Base-by-base conservation (phyloP, 73 alveolate genomes). In the Loxodes magnus region DNA sequence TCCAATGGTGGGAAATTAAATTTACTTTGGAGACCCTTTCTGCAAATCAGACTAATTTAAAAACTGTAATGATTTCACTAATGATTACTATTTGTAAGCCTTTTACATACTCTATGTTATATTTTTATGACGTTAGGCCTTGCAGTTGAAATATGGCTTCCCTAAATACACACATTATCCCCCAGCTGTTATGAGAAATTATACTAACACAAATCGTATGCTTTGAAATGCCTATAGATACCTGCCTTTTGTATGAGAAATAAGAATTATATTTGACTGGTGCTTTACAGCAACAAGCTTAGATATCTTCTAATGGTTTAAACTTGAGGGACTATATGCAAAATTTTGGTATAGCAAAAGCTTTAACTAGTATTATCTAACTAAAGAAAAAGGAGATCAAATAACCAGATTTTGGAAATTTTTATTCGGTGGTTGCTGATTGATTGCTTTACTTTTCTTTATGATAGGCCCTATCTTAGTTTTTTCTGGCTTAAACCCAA, bases 201-300 rank as follows among this genome's bases (percentile, higher is more conserved):
- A 79, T 2, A 51, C 51, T 74, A 34, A 46, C 24, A 46, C 68
- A 26, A 61, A 52, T 37, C 49, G 44, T 43, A 43, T 61, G 69
- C 79, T 64, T 43, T 84, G 80, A 58, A 84, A 84, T 60, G 69
- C 69, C 4, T 92, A 79, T 50, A 75, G 75, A 75, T 73, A 56
- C 4, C 74, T 82, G 19, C 99, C 99, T 5, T 92, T 92, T 67
- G 43, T 89, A 54, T 88, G 57, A 62, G 99, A 92, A 64, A 41
- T 92, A 51, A 85, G 88, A 60, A 77, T 86, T 7, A 66, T 85
- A 35, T 78, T 84, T 27, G 99, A 92, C 66, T 92, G 97, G 97
- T 84, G 97, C 6, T 92, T 92, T 54, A 92, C 97, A 5, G 62
- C 82, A 29, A 92, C 99, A 0, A 67, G 97, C 7, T 67, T 92